phyloP scores from a whole-genome alignment of 805 yeast genomes.

The Wickerhamiella sergipiensis region DNA sequence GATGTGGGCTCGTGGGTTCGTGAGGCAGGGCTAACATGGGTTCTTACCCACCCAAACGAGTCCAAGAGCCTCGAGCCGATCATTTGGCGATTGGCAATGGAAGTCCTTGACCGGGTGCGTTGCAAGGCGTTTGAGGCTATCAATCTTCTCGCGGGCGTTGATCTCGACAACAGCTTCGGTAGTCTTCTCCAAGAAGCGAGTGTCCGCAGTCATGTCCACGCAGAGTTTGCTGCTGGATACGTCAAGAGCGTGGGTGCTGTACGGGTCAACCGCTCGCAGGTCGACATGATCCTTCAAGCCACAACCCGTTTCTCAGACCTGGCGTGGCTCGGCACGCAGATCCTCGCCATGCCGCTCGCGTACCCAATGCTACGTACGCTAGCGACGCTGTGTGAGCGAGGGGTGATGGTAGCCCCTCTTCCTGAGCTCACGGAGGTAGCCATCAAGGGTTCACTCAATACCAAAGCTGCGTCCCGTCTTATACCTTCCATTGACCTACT shows the following conservation, averaged over 20 bases:
- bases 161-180: background rate
- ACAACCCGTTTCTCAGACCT: background rate
- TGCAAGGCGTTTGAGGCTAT: conserved; percentile 23
- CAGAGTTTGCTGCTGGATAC: background rate
- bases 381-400: conserved; percentile 6
- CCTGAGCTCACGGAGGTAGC: conserved; percentile 31
- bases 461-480: conserved; percentile 29
- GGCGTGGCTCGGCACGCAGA: background rate
- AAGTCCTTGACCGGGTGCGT: conserved; percentile 45
- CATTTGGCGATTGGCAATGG: conserved; percentile 46
- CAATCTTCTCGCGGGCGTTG: background rate
- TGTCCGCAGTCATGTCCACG: background rate
- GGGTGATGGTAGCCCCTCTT: conserved; percentile 18
- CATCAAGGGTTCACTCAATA: conserved; percentile 44
- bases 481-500: conserved; percentile 32
- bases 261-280: background rate
- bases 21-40: conserved; percentile 32
- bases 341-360: background rate
- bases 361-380: conserved; percentile 4
- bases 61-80: conserved; percentile 9
- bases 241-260: background rate
- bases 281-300: background rate
- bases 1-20: conserved; percentile 83
- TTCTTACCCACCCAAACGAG: conserved; percentile 17
- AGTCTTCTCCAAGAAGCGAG: background rate